Conservation (phyloP, 169 alveolate genomes). For the Cryptosporidium canis region DNA sequence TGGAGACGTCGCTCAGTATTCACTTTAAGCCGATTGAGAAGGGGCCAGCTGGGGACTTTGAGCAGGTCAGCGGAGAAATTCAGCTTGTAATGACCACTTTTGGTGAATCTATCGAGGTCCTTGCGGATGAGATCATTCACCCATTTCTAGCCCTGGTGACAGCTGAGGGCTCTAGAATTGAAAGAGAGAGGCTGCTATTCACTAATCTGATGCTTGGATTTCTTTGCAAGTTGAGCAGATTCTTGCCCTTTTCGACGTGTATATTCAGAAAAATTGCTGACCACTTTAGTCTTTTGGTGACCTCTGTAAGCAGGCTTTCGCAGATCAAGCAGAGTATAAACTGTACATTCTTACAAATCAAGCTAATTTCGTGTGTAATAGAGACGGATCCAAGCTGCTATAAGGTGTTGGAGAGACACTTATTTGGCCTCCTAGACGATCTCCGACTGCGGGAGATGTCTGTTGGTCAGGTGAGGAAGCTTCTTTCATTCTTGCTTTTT, state of each 20-base stretch:
- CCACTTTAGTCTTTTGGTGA: not conserved
- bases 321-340: not conserved
- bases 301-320: not conserved
- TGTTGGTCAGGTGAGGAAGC: not conserved
- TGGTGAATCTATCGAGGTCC: not conserved
- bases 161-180: not conserved
- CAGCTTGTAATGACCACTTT: constrained; percentile 28
- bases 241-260: constrained; percentile 9
- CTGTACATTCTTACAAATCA: not conserved
- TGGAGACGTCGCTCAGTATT: constrained; percentile 7
- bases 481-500: not conserved
- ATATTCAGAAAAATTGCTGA: constrained; percentile 13
- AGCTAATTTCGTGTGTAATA: not conserved
- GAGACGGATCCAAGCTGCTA: not conserved
- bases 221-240: not conserved
- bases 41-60: not conserved
- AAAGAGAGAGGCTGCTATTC: not conserved
- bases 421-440: not conserved
- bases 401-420: not conserved
- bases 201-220: constrained; percentile 16
- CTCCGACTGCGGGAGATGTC: not conserved
- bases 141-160: not conserved
- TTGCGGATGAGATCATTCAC: constrained; percentile 10
- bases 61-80: not conserved
- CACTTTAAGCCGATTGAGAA: constrained; percentile 19